Evolutionary conservation across 2,329 filamentous ascomycete genomes (phyloP).

Genomic region (Chrysoporthe puriensis): DNA sequence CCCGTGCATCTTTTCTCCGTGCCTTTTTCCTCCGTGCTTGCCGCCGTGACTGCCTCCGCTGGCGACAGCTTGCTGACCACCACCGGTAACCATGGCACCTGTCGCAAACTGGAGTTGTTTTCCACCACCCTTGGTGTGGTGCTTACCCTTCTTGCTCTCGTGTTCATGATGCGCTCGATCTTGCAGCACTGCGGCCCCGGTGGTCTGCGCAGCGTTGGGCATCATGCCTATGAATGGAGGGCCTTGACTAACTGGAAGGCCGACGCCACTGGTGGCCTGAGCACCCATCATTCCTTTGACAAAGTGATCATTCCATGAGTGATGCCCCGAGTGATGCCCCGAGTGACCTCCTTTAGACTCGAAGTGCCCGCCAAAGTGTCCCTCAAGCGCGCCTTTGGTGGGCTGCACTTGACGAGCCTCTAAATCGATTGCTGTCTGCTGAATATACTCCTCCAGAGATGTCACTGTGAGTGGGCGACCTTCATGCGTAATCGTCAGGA

Average conservation of each 20-base stretch:
- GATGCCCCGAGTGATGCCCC: background rate
- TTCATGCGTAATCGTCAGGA: slow-evolving; percentile 4
- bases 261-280: background rate
- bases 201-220: background rate
- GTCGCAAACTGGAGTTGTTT: background rate
- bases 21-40: background rate
- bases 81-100: background rate
- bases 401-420: background rate
- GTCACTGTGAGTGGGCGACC: background rate
- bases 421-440: background rate
- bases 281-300: background rate
- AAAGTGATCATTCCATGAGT: background rate
- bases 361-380: background rate
- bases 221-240: background rate
- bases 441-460: background rate
- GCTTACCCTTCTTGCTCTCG: background rate
- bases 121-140: background rate
- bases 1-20: background rate
- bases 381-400: background rate
- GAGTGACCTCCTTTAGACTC: background rate
- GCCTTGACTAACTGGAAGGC: background rate
- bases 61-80: background rate
- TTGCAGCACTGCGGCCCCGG: background rate
- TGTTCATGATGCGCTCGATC: background rate
- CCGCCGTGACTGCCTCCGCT: background rate